A percentile compares a stretch with the other conserved stretches of the same genome.
Conservation (phyloP, 164 flowering plant species). For the Stephania cephalantha region DNA sequence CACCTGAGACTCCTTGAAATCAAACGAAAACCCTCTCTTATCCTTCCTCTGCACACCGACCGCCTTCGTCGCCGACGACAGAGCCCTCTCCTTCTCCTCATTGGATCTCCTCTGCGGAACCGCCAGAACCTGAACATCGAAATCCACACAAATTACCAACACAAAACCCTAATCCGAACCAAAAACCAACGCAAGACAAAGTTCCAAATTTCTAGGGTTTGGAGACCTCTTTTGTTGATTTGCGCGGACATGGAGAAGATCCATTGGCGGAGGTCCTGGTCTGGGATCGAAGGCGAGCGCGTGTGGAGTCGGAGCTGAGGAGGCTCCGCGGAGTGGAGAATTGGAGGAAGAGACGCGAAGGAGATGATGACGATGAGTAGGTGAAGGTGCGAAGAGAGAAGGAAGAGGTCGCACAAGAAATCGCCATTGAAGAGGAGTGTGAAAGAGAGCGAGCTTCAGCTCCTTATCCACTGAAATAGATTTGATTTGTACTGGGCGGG, state of each 20-base stretch:
- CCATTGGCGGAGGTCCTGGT: not conserved
- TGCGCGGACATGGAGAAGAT: constrained; percentile 1
- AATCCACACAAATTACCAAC: not conserved
- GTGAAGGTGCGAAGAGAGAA: constrained; percentile 9
- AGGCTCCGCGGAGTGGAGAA: constrained; percentile 10
- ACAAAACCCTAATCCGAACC: not conserved
- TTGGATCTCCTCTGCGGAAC: constrained; percentile 36
- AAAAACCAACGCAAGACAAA: not conserved
- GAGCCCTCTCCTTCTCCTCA: constrained; percentile 34
- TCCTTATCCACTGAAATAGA: not conserved
- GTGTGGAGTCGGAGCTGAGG: not conserved
- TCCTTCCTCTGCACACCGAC: constrained; percentile 50
- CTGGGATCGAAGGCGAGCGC: not conserved
- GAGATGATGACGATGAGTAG: not conserved
- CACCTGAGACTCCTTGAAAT: constrained; percentile 63
- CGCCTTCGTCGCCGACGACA: constrained; percentile 41
- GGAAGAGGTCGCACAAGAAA: constrained; percentile 13
- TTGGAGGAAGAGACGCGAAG: not conserved
- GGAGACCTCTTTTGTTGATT: constrained; percentile 18
- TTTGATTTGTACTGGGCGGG: not conserved
- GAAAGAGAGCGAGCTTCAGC: not conserved
- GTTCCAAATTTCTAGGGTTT: not conserved
- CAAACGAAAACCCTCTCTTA: constrained; percentile 37
- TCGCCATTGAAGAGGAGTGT: constrained; percentile 12
- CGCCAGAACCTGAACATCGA: constrained; percentile 27